Percentiles rank a stretch among this genome's conserved stretches.
Conservation (phyloP, 2,329 filamentous ascomycete species). For the Apiospora marii region DNA sequence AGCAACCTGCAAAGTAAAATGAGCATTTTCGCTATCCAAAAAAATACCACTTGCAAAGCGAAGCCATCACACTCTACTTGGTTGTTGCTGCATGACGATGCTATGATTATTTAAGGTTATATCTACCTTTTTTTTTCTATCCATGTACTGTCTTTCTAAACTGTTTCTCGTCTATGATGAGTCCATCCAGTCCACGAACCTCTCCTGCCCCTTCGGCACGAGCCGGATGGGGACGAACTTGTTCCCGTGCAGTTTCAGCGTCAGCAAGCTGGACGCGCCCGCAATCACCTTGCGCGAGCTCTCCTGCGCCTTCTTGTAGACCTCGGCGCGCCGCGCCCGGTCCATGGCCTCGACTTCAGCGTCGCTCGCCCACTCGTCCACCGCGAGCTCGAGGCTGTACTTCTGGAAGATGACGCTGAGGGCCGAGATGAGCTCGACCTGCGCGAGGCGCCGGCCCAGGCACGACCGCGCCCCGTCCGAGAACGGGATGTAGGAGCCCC, state of each 20-base stretch:
- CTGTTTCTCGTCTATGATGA: neutral
- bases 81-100: neutral
- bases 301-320: slow-evolving; percentile 69
- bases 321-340: slow-evolving; percentile 50
- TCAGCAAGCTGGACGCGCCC: slow-evolving; percentile 69
- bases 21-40: too few species aligned
- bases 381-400: slow-evolving; percentile 75
- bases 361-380: slow-evolving; percentile 64
- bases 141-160: neutral
- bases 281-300: slow-evolving; percentile 60
- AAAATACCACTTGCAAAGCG: too few species aligned
- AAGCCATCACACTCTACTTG: neutral
- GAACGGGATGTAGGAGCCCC: slow-evolving; percentile 66
- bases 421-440: slow-evolving; percentile 64
- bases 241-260: slow-evolving; percentile 72
- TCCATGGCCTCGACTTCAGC: slow-evolving; percentile 62
- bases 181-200: slow-evolving; percentile 58
- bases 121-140: neutral
- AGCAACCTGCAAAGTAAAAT: too few species aligned
- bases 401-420: slow-evolving; percentile 63
- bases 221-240: slow-evolving; percentile 71
- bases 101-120: neutral
- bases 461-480: slow-evolving; percentile 66
- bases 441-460: slow-evolving; percentile 64
- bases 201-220: slow-evolving; percentile 73